phyloP scores from a whole-genome alignment of 768 basidiomycete species.

The Boletus insuetus region DNA sequence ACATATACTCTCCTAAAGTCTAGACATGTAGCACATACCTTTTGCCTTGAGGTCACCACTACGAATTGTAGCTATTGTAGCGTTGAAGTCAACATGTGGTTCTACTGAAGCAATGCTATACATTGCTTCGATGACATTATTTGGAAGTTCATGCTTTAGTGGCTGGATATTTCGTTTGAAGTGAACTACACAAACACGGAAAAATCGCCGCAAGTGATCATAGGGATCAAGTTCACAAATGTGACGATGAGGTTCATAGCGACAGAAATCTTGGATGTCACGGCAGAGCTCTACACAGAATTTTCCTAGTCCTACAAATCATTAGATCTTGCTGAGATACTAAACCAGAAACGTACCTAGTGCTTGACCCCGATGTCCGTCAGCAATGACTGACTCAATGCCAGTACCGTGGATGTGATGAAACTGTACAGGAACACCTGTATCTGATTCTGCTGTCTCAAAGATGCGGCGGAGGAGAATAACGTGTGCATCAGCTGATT shows the following conservation, averaged over 20 bases:
- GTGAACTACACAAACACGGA: background rate
- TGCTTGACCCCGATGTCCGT: conserved; percentile 5
- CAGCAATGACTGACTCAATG: conserved; percentile 3
- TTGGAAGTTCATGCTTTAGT: background rate
- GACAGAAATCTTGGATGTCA: background rate
- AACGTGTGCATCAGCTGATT: conserved; percentile 25
- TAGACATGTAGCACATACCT: background rate
- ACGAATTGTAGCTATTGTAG: background rate
- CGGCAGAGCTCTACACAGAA: conserved; percentile 5
- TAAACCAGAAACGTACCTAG: background rate
- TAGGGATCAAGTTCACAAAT: background rate
- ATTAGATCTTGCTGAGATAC: too few species aligned
- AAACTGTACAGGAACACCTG: background rate
- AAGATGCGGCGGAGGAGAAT: conserved; percentile 24
- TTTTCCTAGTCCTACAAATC: background rate
- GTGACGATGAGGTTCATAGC: background rate
- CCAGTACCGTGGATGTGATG: background rate
- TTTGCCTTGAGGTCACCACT: background rate
- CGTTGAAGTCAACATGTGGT: background rate
- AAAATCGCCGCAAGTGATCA: background rate
- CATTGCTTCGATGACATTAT: background rate
- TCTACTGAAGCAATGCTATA: conserved; percentile 1
- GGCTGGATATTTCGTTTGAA: background rate
- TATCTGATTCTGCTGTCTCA: background rate
- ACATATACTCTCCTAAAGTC: too few species aligned